Percentiles rank a stretch among this genome's conserved stretches.
These are phyloP conservation scores for Trametes polyzona DNA, from an alignment of 1,284 basidiomycete genomes.

Conservation along the genomic window DNA sequence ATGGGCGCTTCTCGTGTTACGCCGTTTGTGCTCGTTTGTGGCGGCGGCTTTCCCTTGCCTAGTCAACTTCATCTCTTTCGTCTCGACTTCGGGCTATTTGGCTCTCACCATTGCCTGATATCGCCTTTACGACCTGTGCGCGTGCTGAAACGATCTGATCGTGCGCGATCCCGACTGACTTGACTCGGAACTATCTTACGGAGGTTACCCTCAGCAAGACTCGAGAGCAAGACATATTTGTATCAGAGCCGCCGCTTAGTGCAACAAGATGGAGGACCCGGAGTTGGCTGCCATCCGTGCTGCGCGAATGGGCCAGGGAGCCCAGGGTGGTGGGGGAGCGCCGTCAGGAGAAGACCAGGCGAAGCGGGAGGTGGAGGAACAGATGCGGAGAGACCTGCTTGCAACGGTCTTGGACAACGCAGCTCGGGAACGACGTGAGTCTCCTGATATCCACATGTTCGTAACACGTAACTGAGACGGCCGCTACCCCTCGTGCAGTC, in stretches of 20 bases:
- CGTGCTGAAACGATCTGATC: not conserved
- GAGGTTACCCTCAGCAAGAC: not conserved
- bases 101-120: not conserved
- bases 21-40: not conserved
- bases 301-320: conserved; percentile 44
- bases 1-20: not conserved
- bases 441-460: not conserved
- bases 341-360: conserved; percentile 55
- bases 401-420: conserved; percentile 86
- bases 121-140: not conserved
- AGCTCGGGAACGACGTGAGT: conserved; percentile 91
- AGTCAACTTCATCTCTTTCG: conserved; percentile 15
- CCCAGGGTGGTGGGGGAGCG: conserved; percentile 20
- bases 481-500: conserved; percentile 46
- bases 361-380: conserved; percentile 67
- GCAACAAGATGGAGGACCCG: conserved; percentile 36
- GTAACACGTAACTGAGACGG: not conserved
- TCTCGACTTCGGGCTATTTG: not conserved
- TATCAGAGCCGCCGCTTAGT: not conserved
- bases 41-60: conserved; percentile 8
- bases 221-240: not conserved
- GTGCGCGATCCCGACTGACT: not conserved
- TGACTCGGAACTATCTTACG: not conserved
- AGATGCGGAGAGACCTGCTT: conserved; percentile 81
- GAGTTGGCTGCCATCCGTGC: conserved; percentile 50